Evolutionary conservation across 768 basidiomycete species (phyloP).

Genomic region (Macrolepiota dolichaula): DNA sequence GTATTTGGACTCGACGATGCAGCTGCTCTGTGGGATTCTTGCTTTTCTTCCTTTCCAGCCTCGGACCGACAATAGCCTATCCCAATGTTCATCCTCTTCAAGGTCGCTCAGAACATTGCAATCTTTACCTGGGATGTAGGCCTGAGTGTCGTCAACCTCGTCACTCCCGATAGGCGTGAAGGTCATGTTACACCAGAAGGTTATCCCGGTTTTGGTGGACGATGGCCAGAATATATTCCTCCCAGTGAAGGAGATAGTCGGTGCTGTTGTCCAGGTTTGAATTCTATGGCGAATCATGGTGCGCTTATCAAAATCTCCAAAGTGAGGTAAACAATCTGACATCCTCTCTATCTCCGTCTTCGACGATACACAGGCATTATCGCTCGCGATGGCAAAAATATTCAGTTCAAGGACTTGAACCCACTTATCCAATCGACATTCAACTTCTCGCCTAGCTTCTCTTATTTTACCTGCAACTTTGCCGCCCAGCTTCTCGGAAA

Average conservation of each 20-base stretch:
- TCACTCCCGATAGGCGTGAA: constrained; percentile 43
- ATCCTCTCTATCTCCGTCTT: not conserved
- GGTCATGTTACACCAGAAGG: too few relatives aligned
- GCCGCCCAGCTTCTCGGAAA: constrained; percentile 56
- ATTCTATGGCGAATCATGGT: constrained; percentile 86
- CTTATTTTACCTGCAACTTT: constrained; percentile 59
- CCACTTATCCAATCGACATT: constrained; percentile 50
- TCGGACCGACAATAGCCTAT: too few relatives aligned
- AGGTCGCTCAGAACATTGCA: not conserved
- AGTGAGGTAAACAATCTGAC: not conserved
- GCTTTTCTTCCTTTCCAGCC: too few relatives aligned
- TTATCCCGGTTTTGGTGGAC: too few relatives aligned
- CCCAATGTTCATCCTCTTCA: constrained; percentile 8
- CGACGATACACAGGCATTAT: constrained; percentile 52
- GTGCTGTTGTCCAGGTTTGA: constrained; percentile 70
- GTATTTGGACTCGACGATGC: too few relatives aligned
- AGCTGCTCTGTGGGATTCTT: too few relatives aligned
- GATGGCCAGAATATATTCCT: too few relatives aligned
- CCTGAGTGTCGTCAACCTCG: constrained; percentile 48
- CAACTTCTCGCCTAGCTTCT: constrained; percentile 71
- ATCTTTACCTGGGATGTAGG: constrained; percentile 38
- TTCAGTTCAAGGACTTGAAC: too few relatives aligned
- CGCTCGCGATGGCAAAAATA: constrained; percentile 62
- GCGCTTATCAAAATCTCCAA: constrained; percentile 1
- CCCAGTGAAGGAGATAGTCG: constrained; percentile 65